Evolutionary conservation across 257 asterid genomes (phyloP).

Genomic region (Primulina eburnea): DNA sequence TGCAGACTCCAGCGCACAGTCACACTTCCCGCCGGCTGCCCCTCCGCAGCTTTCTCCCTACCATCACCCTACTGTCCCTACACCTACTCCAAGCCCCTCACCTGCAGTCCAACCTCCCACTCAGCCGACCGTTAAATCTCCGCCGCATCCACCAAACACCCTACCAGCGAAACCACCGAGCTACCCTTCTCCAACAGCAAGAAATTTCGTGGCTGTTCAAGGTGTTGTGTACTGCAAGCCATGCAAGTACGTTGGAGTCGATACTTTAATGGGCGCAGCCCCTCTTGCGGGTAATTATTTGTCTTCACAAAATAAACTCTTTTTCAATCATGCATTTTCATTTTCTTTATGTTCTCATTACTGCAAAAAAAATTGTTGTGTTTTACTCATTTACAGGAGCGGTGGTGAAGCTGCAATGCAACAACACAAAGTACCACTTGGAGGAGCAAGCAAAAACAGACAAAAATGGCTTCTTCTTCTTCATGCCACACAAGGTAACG

Average conservation of each 20-base stretch:
- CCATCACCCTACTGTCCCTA: constrained; percentile 11
- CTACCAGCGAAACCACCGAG: constrained; percentile 26
- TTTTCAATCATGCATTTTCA: not conserved
- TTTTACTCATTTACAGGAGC: constrained; percentile 26
- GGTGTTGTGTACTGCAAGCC: constrained; percentile 47
- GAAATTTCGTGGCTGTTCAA: constrained; percentile 34
- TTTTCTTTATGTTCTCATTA: not conserved
- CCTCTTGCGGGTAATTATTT: constrained; percentile 31
- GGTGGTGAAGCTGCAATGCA: constrained; percentile 34
- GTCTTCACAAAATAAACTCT: not conserved
- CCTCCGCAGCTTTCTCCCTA: constrained; percentile 18
- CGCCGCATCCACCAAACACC: constrained; percentile 2
- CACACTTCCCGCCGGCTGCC: not conserved
- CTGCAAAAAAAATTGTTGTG: not conserved
- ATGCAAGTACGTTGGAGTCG: constrained; percentile 36
- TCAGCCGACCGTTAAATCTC: not conserved
- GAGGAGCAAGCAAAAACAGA: constrained; percentile 31
- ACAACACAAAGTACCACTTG: constrained; percentile 24
- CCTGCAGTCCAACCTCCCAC: constrained; percentile 21
- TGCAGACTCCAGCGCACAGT: not conserved
- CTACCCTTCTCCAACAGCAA: constrained; percentile 14
- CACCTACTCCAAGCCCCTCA: constrained; percentile 9
- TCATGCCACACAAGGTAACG: constrained; percentile 28
- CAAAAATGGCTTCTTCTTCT: constrained; percentile 40
- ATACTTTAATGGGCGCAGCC: constrained; percentile 24